phyloP scores from a whole-genome alignment of 192 early-diverging fungal species.

The Thoreauomyces humboldtii region DNA sequence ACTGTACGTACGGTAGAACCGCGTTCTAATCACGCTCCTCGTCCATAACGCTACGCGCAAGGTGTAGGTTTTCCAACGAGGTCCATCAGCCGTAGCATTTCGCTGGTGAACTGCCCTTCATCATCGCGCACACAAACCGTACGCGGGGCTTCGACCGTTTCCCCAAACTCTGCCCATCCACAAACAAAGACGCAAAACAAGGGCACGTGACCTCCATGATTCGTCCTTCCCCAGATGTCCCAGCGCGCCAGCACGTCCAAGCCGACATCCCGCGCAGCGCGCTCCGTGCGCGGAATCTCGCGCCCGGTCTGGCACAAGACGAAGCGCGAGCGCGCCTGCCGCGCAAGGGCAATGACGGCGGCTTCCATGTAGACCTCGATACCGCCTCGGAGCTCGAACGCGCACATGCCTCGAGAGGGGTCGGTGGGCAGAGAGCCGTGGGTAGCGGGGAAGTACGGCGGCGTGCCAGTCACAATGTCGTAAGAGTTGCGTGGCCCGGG shows the following conservation, averaged over 20 bases:
- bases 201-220: neutral
- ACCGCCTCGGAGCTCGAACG: conserved; percentile 43
- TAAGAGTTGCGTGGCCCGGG: neutral
- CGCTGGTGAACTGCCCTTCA: neutral
- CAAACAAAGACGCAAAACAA: conserved; percentile 40
- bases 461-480: conserved; percentile 44
- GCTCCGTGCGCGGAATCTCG: conserved; percentile 28
- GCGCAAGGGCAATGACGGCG: conserved; percentile 10
- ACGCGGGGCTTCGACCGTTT: neutral
- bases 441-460: conserved; percentile 38
- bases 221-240: conserved; percentile 28
- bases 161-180: conserved; percentile 3
- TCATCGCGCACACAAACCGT: conserved; percentile 5
- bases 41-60: too few species aligned
- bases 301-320: conserved; percentile 34
- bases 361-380: conserved; percentile 33
- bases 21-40: too few species aligned
- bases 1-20: too few species aligned
- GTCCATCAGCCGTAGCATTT: neutral
- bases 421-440: conserved; percentile 31
- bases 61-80: conserved; percentile 9
- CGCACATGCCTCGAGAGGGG: conserved; percentile 35
- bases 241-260: conserved; percentile 26
- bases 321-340: conserved; percentile 15
- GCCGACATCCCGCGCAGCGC: conserved; percentile 4